Percentiles rank a stretch among this genome's conserved stretches.
Evolutionary conservation across 2,329 filamentous ascomycete species (phyloP).

Genomic region (Coniochaeta ligniaria): DNA sequence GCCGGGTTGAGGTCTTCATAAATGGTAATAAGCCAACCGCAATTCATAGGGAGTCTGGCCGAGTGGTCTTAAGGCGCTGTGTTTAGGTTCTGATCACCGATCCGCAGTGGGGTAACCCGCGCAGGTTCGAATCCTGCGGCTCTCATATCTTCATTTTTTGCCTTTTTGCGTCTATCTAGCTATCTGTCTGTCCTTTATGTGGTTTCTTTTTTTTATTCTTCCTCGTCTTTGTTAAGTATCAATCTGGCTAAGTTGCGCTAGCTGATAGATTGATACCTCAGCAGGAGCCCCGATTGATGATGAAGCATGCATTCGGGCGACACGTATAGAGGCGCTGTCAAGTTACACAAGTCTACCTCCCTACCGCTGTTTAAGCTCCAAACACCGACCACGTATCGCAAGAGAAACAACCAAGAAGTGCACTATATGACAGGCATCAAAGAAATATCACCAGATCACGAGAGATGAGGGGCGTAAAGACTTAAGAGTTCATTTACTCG

Average conservation of each 20-base stretch:
- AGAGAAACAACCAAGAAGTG: conserved; percentile 46
- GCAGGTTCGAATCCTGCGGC: conserved; percentile 1
- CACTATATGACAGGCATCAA: neutral
- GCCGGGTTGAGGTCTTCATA: neutral
- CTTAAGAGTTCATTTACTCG: neutral
- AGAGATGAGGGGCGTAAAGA: neutral
- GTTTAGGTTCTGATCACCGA: conserved; percentile 1
- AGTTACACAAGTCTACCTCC: too few species aligned
- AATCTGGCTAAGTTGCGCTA: too few species aligned
- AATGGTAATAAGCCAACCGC: neutral
- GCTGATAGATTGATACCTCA: too few species aligned
- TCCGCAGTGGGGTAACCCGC: conserved; percentile 1
- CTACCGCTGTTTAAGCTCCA: neutral
- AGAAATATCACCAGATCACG: neutral
- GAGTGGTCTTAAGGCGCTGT: conserved; percentile 1
- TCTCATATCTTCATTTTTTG: neutral
- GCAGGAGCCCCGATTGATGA: too few species aligned
- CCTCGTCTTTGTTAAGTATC: too few species aligned
- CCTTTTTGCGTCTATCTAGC: neutral
- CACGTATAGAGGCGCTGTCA: too few species aligned
- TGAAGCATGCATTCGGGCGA: too few species aligned
- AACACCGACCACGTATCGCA: conserved; percentile 10
- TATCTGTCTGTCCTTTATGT: neutral
- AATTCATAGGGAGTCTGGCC: neutral
- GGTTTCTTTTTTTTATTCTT: too few species aligned